Conservation (phyloP, 306 rosid species). For the Prunus campanulata region DNA sequence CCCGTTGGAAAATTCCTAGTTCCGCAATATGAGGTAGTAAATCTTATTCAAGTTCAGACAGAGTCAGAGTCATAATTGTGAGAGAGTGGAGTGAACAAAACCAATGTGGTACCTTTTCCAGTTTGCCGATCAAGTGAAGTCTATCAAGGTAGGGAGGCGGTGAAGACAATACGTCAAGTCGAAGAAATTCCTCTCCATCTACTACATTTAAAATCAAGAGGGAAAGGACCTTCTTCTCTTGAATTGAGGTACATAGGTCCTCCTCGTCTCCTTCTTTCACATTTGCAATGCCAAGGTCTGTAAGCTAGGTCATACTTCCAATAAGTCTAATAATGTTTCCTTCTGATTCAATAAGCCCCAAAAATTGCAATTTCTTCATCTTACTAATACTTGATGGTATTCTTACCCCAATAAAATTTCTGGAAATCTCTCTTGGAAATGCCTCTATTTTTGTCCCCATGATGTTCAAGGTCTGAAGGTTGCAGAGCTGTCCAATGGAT, state of each 20-base stretch:
- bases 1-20: too few relatives aligned
- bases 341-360: background rate
- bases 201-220: background rate
- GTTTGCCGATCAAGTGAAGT: background rate
- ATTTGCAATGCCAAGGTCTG: background rate
- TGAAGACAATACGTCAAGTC: background rate
- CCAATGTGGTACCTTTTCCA: background rate
- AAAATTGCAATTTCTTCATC: constrained; percentile 8
- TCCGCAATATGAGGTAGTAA: background rate
- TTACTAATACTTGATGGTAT: background rate
- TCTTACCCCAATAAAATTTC: background rate
- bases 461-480: constrained; percentile 19
- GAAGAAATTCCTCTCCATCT: too few relatives aligned
- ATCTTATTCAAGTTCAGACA: background rate
- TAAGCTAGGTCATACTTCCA: constrained; percentile 3
- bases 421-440: constrained; percentile 10
- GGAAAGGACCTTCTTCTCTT: constrained; percentile 1
- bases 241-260: constrained; percentile 9
- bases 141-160: constrained; percentile 9
- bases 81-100: background rate
- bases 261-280: background rate
- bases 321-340: background rate
- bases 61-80: background rate
- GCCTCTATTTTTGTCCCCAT: background rate
- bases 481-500: constrained; percentile 16